Percentiles rank a stretch among this genome's conserved stretches.
These are phyloP conservation scores for Pelargonium exstipulatum DNA, from an alignment of 441 rosid species.

Conservation along the genomic window DNA sequence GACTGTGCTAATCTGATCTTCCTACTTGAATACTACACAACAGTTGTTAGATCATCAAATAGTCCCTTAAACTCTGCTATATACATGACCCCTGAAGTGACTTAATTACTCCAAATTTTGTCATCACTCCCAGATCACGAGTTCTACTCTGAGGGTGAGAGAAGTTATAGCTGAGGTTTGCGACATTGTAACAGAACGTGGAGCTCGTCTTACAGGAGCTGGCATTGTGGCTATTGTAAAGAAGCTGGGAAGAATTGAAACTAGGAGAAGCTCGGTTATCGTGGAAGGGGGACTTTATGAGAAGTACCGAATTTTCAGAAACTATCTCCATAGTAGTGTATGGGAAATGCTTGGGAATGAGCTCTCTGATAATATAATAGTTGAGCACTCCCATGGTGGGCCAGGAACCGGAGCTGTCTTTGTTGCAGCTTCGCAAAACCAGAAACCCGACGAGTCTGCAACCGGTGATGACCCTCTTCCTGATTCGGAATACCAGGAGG, in stretches of 20 bases:
- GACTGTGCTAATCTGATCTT: too few species aligned
- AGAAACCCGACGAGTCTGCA: slow-evolving; percentile 11
- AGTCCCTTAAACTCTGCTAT: too few species aligned
- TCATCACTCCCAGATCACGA: slow-evolving; percentile 33
- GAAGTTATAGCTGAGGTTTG: slow-evolving; percentile 59
- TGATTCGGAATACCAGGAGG: not conserved
- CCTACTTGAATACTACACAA: too few species aligned
- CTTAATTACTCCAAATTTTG: too few species aligned
- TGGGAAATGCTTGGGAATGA: slow-evolving; percentile 71
- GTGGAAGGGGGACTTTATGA: slow-evolving; percentile 64
- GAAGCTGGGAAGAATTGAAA: slow-evolving; percentile 53
- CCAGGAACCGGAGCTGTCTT: slow-evolving; percentile 52
- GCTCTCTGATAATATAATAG: slow-evolving; percentile 40
- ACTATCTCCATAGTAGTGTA: slow-evolving; percentile 48
- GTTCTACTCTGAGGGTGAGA: slow-evolving; percentile 36
- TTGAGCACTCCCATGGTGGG: slow-evolving; percentile 49
- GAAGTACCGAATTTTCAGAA: slow-evolving; percentile 52
- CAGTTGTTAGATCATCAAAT: too few species aligned
- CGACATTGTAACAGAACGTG: slow-evolving; percentile 55
- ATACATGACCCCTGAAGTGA: too few species aligned
- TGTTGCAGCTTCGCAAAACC: slow-evolving; percentile 37
- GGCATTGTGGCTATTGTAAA: slow-evolving; percentile 55
- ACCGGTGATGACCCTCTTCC: not conserved
- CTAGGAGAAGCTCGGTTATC: slow-evolving; percentile 39
- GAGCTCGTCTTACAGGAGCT: slow-evolving; percentile 60